Evolutionary conservation across 179 eudicot genomes (phyloP).

Genomic region (Beta lomatogona): DNA sequence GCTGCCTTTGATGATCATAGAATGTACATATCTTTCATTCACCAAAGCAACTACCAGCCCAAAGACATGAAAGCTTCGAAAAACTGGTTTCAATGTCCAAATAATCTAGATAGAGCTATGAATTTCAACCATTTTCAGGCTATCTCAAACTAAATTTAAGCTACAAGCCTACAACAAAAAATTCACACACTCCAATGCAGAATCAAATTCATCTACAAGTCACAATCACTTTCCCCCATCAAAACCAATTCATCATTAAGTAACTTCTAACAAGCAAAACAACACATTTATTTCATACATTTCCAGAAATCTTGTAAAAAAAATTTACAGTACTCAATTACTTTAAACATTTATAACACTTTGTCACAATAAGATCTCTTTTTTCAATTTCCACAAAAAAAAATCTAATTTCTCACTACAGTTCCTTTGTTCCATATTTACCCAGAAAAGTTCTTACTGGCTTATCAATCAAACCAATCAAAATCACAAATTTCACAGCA

Average conservation of each 20-base stretch:
- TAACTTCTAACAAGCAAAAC: background rate
- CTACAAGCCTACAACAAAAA: too few relatives aligned
- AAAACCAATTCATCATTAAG: background rate
- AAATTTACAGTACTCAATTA: background rate
- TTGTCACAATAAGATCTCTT: too few relatives aligned
- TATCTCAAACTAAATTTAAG: too few relatives aligned
- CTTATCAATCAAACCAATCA: background rate
- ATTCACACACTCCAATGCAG: background rate
- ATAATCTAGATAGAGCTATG: background rate
- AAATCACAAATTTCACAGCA: background rate
- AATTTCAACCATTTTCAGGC: background rate
- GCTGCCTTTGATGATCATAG: background rate
- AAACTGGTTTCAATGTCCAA: background rate
- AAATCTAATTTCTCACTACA: background rate
- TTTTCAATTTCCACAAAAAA: background rate
- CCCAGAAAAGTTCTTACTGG: background rate
- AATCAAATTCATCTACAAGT: background rate
- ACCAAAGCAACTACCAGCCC: background rate
- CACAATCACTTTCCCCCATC: background rate
- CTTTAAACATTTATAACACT: too few relatives aligned
- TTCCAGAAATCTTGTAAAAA: background rate
- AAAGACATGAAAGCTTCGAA: background rate
- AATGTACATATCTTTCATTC: background rate
- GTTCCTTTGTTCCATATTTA: background rate
- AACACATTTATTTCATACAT: background rate